These are phyloP conservation scores for Lentinus polychrous DNA, from an alignment of 1,284 basidiomycete genomes.

Conservation along the genomic window DNA sequence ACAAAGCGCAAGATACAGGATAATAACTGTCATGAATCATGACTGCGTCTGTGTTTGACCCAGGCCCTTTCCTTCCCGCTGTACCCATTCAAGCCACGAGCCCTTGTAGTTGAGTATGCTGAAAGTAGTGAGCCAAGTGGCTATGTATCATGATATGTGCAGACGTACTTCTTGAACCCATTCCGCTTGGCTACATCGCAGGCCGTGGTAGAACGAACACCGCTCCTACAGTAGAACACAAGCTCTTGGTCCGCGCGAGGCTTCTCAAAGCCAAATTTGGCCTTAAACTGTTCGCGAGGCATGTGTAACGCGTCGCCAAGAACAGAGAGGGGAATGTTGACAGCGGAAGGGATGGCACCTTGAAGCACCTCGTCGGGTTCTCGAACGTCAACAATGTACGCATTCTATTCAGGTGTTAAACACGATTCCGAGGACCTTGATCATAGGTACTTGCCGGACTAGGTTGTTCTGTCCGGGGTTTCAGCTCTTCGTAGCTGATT, in stretches of 20 bases:
- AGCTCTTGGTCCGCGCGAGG: constrained; percentile 74
- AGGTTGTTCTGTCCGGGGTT: constrained; percentile 77
- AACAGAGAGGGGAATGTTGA: constrained; percentile 86
- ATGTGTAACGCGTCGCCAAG: constrained; percentile 69
- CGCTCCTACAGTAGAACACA: constrained; percentile 93
- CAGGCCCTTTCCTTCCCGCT: constrained; percentile 42
- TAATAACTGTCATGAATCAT: not conserved
- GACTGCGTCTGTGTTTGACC: constrained; percentile 5
- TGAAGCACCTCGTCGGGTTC: constrained; percentile 92
- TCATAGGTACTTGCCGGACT: constrained; percentile 52
- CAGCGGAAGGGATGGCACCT: constrained; percentile 92
- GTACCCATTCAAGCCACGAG: constrained; percentile 90
- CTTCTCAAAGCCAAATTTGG: constrained; percentile 80
- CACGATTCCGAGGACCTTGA: not conserved
- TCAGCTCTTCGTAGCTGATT: constrained; percentile 79
- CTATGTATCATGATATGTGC: constrained; percentile 16
- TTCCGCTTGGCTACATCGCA: constrained; percentile 79
- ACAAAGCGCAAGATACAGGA: too few species aligned
- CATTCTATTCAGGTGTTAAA: constrained; percentile 41
- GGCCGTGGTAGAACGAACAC: constrained; percentile 79
- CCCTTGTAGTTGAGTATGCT: constrained; percentile 86
- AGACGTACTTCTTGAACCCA: constrained; percentile 76
- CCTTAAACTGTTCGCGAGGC: constrained; percentile 52
- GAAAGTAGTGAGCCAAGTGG: constrained; percentile 1
- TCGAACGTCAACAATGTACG: constrained; percentile 88